These are phyloP conservation scores for Jaminaea rosea DNA, from an alignment of 1,284 basidiomycete genomes.

Conservation along the genomic window DNA sequence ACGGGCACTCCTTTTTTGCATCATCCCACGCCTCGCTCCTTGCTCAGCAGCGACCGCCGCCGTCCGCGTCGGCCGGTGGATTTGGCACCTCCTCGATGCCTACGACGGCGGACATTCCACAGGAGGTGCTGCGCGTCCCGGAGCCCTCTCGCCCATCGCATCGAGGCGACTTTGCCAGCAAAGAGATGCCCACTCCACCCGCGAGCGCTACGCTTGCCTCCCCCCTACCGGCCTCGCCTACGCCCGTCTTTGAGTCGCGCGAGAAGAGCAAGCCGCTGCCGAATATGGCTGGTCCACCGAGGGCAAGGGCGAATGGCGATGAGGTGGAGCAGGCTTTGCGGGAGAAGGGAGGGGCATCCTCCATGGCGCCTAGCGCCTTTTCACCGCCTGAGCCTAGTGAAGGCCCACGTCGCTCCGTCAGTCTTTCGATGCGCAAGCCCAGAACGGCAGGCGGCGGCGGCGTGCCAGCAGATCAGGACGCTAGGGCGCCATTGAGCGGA, in stretches of 20 bases:
- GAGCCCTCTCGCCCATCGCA: constrained; percentile 34
- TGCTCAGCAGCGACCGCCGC: constrained; percentile 1
- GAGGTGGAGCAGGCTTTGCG: constrained; percentile 37
- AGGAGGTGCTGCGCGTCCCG: constrained; percentile 37
- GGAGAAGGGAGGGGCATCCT: constrained; percentile 14
- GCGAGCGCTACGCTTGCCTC: constrained; percentile 6
- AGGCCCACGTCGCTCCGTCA: neutral
- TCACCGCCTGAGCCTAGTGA: neutral
- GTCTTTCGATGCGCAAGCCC: neutral
- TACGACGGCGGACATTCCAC: constrained; percentile 43
- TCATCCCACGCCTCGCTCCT: constrained; percentile 64
- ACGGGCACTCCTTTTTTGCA: constrained; percentile 86
- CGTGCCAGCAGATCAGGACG: too few relatives aligned
- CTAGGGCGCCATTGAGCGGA: too few relatives aligned
- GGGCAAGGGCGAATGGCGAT: constrained; percentile 37
- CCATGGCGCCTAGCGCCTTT: neutral
- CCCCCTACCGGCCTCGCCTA: constrained; percentile 18
- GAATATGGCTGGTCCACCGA: constrained; percentile 40
- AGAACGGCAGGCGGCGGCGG: neutral
- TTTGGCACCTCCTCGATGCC: constrained; percentile 26
- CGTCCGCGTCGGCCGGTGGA: neutral
- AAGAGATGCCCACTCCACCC: constrained; percentile 14
- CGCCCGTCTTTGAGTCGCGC: constrained; percentile 45
- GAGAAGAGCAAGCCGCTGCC: constrained; percentile 40
- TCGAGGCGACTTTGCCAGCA: constrained; percentile 22